phyloP scores from a whole-genome alignment of 257 asterid genomes.

The Penstemon newberryi region DNA sequence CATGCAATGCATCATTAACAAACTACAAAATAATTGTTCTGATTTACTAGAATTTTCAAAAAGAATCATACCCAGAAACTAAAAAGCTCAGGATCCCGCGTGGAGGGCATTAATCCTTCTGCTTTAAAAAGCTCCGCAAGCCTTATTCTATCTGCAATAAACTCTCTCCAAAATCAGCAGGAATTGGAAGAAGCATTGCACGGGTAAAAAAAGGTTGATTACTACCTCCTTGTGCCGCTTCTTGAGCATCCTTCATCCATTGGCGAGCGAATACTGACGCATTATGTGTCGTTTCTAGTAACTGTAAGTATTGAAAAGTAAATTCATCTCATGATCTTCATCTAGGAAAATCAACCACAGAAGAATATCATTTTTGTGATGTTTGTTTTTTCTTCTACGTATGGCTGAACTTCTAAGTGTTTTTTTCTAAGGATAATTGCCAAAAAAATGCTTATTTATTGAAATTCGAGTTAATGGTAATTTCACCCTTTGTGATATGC shows the following conservation, averaged over 20 bases:
- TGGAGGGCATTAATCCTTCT: constrained; percentile 82
- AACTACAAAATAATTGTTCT: constrained; percentile 1
- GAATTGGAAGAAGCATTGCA: constrained; percentile 6
- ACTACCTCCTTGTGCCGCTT: constrained; percentile 80
- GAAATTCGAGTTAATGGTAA: too few relatives aligned
- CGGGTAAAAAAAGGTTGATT: background rate
- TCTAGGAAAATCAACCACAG: background rate
- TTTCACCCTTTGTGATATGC: too few relatives aligned
- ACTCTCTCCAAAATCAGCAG: constrained; percentile 19
- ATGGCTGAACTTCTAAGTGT: background rate
- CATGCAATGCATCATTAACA: constrained; percentile 17
- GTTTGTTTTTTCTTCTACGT: constrained; percentile 1
- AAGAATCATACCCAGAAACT: constrained; percentile 85
- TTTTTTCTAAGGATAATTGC: background rate
- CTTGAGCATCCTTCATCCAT: constrained; percentile 81
- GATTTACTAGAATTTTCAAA: constrained; percentile 21
- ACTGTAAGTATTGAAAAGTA: constrained; percentile 44
- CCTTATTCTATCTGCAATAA: constrained; percentile 64
- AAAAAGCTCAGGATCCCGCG: constrained; percentile 80
- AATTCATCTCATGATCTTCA: constrained; percentile 24
- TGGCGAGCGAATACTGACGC: constrained; percentile 70
- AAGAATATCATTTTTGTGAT: background rate
- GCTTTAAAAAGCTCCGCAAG: constrained; percentile 85
- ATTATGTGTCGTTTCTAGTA: constrained; percentile 61
- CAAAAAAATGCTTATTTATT: too few relatives aligned